Evolutionary conservation across 2,329 filamentous ascomycete species (phyloP), one percentile per base, ranked within the genome.

Genomic region (Hymenoscyphus salicellus): DNA sequence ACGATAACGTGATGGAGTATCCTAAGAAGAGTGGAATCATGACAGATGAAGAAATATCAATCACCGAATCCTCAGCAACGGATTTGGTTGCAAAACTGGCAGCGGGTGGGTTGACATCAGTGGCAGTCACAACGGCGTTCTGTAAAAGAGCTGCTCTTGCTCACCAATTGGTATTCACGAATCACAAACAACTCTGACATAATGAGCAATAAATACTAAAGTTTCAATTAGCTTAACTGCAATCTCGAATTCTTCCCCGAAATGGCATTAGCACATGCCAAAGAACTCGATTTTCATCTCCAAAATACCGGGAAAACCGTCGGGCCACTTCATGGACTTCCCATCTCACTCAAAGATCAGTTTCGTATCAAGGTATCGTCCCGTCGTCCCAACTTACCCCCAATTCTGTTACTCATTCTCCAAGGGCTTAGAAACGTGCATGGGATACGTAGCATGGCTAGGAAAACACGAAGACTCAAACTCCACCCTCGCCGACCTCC

Each of bases 381-480:
- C 6, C 17, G 30, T n/a, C 6, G 0, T 3, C 14, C 36, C 1
- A n/a, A n/a, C 14, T 14, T 5, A 16, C 1, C 5, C 4, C 32
- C 26, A 1, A 20, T 41, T 10, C 17, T 58, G 2, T 17, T 38
- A 8, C 7, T 41, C 16, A 41, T 6, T n/a, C 3, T 36, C 41
- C 36, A 41, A 80, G 72, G 81, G 80, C 0, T 77, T 83, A 2
- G 82, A 85, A 65, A 84, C 78, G 0, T 75, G 76, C 0, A 79
- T 79, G 73, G 79, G 77, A 16, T 96, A 93, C 71, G 92, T 97
- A 75, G 86, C 86, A n/a, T 89, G 86, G 10, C 88, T 96, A 0
- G 92, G 91, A 1, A 94, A 91, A 77, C 91, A 89, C 26, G 79
- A 82, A 59, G 84, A 90, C 65, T 77, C 84, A 32, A 91, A 81